Percentiles rank a stretch among this genome's conserved stretches.
Conservation (phyloP, 129 eudicot genomes). For the Artemisia argyi region DNA sequence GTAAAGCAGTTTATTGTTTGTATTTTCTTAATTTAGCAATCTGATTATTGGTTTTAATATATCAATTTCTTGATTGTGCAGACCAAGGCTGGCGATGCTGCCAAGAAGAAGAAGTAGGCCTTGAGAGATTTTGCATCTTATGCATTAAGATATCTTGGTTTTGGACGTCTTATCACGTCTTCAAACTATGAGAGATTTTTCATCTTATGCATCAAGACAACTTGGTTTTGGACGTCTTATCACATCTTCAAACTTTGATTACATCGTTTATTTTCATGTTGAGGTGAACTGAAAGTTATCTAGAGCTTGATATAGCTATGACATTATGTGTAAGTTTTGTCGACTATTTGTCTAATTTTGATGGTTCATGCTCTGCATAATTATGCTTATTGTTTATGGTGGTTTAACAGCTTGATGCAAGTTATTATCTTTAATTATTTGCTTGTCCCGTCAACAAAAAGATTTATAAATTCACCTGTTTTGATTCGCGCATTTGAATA, state of each 20-base stretch:
- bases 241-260: constrained; percentile 10
- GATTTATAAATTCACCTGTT: no score
- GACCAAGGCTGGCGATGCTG: constrained; percentile 89
- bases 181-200: constrained; percentile 8
- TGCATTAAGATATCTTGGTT: constrained; percentile 12
- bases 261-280: constrained; percentile 20
- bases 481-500: no score
- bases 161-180: constrained; percentile 10
- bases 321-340: constrained; percentile 12
- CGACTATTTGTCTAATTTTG: constrained; percentile 13
- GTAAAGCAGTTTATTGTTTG: no score
- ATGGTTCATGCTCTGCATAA: constrained; percentile 13
- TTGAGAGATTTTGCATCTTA: constrained; percentile 15
- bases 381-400: not conserved
- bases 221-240: constrained; percentile 19
- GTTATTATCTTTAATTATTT: no score
- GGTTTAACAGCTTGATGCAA: not conserved
- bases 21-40: no score
- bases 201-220: constrained; percentile 3
- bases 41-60: not conserved
- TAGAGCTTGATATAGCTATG: constrained; percentile 25
- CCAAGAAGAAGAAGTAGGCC: constrained; percentile 80
- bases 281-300: constrained; percentile 13
- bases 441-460: no score
- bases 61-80: constrained; percentile 22